A percentile compares a stretch with the other conserved stretches of the same genome.
These are phyloP conservation scores for Colletotrichum limetticola DNA, from an alignment of 2,329 filamentous ascomycete species.

Conservation along the genomic window DNA sequence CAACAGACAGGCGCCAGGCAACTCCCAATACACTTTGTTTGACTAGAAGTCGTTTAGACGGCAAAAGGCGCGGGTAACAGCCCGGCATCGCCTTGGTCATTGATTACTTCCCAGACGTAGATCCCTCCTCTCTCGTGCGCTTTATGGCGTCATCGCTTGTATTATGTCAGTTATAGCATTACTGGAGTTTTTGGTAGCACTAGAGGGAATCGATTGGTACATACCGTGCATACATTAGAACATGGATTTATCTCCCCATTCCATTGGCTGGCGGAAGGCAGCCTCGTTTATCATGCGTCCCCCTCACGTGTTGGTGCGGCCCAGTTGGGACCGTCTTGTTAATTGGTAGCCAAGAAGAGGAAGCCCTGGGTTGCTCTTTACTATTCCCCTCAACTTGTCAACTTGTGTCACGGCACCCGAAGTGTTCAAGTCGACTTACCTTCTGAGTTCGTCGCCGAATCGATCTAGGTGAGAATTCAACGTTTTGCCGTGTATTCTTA, in stretches of 20 bases:
- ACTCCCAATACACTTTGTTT: constrained; percentile 27
- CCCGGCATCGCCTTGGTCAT: background rate
- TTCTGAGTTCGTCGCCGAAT: too few relatives aligned
- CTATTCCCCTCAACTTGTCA: background rate
- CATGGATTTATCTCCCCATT: background rate
- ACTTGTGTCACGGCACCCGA: too few relatives aligned
- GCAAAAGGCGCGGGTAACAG: background rate
- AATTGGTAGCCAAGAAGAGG: too few relatives aligned
- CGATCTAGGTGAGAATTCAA: too few relatives aligned
- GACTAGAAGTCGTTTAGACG: constrained; percentile 26
- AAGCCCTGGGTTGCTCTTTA: background rate
- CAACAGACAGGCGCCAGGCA: constrained; percentile 27
- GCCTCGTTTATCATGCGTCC: background rate
- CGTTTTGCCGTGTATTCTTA: too few relatives aligned
- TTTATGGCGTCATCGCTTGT: background rate
- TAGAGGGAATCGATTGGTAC: background rate
- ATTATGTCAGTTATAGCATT: constrained; percentile 2
- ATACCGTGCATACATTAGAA: background rate
- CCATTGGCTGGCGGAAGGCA: background rate
- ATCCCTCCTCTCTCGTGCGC: background rate
- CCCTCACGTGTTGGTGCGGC: background rate
- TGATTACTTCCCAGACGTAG: constrained; percentile 1
- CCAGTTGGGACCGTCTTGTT: background rate
- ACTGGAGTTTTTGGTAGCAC: constrained; percentile 8
- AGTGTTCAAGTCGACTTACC: too few relatives aligned